These are phyloP conservation scores for Trichaptum fuscoviolaceum DNA, from an alignment of 768 basidiomycete species.

Conservation along the genomic window DNA sequence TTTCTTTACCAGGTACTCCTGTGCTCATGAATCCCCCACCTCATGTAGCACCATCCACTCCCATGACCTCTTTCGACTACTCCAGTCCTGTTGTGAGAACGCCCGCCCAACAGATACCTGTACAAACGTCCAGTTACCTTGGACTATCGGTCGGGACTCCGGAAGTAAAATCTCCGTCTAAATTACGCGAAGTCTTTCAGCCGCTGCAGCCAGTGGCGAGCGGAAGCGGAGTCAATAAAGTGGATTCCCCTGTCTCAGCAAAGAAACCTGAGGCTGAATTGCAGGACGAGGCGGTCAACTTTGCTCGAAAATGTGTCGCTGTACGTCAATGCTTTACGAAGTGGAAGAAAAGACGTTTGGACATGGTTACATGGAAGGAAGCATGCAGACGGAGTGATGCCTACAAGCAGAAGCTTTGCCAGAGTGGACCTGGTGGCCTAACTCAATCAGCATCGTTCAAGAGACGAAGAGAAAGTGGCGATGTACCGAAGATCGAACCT, in stretches of 20 bases:
- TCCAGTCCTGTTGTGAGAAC: background rate
- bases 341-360: slow-evolving; percentile 44
- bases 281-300: slow-evolving; percentile 36
- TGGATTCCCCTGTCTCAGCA: slow-evolving; percentile 9
- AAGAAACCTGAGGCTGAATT: slow-evolving; percentile 20
- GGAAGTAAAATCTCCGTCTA: background rate
- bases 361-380: slow-evolving; percentile 52
- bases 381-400: slow-evolving; percentile 56
- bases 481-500: background rate
- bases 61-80: background rate
- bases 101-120: background rate
- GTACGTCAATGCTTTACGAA: slow-evolving; percentile 37
- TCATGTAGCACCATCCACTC: background rate
- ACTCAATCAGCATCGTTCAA: slow-evolving; percentile 13
- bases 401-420: slow-evolving; percentile 50
- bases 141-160: background rate
- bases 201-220: background rate
- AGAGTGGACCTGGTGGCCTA: slow-evolving; percentile 27
- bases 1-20: slow-evolving; percentile 30
- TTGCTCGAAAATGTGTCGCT: slow-evolving; percentile 33
- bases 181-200: background rate
- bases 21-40: slow-evolving; percentile 15
- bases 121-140: background rate
- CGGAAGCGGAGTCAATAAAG: background rate
- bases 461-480: slow-evolving; percentile 20